A percentile compares a stretch with the other conserved stretches of the same genome.
These are phyloP conservation scores for Adansonia grandidieri DNA, from an alignment of 441 rosid genomes.

Conservation along the genomic window DNA sequence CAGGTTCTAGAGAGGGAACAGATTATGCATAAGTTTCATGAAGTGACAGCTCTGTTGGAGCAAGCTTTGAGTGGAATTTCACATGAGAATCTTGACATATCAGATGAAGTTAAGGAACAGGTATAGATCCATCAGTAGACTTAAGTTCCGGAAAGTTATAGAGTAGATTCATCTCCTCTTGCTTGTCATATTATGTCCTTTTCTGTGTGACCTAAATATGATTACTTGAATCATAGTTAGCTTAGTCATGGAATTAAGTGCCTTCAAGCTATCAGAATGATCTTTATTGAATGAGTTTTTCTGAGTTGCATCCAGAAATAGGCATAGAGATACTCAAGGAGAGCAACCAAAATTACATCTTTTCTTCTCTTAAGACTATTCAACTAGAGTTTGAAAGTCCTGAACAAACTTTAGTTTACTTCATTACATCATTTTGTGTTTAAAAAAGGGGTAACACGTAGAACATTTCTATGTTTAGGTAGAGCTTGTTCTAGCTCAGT, in stretches of 20 bases:
- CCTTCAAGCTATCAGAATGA: neutral
- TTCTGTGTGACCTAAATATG: neutral
- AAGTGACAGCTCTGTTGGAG: constrained; percentile 71
- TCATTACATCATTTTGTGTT: neutral
- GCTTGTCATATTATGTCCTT: constrained; percentile 7
- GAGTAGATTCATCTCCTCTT: neutral
- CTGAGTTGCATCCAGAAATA: neutral
- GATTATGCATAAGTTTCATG: constrained; percentile 64
- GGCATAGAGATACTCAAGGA: neutral
- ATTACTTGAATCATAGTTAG: constrained; percentile 4
- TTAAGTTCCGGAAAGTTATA: neutral
- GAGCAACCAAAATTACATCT: constrained; percentile 6
- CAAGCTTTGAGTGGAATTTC: constrained; percentile 72
- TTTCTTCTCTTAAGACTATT: constrained; percentile 4
- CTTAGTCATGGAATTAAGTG: neutral
- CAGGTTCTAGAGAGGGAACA: constrained; percentile 88
- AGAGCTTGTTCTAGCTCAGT: constrained; percentile 85
- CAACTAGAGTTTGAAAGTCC: constrained; percentile 21
- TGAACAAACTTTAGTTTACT: neutral
- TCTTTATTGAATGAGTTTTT: neutral
- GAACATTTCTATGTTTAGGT: constrained; percentile 47
- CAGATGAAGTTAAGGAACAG: constrained; percentile 97
- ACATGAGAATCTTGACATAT: constrained; percentile 72
- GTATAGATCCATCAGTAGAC: constrained; percentile 39
- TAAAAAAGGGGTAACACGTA: neutral